Percentiles rank a stretch among this genome's conserved stretches.
phyloP scores from a whole-genome alignment of 495 filamentous ascomycete species.

The Penicillium salamii region DNA sequence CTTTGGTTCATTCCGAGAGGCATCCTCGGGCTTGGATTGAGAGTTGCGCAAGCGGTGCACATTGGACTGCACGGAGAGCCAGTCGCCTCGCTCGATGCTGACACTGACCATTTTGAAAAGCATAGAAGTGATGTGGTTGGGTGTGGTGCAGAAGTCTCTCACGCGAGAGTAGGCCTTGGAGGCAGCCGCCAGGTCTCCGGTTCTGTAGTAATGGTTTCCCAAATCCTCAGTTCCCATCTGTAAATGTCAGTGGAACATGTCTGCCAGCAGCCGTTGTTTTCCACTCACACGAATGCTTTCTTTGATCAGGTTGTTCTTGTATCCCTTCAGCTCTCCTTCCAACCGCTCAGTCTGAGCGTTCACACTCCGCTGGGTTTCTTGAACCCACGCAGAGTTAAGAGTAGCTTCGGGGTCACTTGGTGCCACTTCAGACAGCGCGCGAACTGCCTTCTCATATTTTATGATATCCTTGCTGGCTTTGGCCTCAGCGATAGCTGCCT shows the following conservation, averaged over 20 bases:
- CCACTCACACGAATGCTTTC: slow-evolving; percentile 87
- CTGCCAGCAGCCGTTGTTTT: too few species aligned
- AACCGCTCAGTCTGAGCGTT: slow-evolving; percentile 66
- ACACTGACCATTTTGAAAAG: slow-evolving; percentile 65
- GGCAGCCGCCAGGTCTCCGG: slow-evolving; percentile 59
- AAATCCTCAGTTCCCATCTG: slow-evolving; percentile 79
- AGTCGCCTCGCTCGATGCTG: slow-evolving; percentile 63
- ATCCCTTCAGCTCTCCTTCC: slow-evolving; percentile 80
- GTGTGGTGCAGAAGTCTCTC: slow-evolving; percentile 70
- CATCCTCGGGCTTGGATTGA: slow-evolving; percentile 58
- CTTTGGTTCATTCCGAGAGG: slow-evolving; percentile 61
- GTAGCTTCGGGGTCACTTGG: slow-evolving; percentile 65
- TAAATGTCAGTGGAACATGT: slow-evolving; percentile 4
- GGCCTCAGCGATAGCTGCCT: slow-evolving; percentile 70
- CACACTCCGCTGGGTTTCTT: slow-evolving; percentile 58
- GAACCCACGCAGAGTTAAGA: slow-evolving; percentile 69
- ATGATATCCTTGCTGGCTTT: slow-evolving; percentile 72
- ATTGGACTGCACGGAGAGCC: slow-evolving; percentile 64
- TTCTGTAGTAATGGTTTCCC: slow-evolving; percentile 63
- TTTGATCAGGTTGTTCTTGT: slow-evolving; percentile 97
- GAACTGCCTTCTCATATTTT: slow-evolving; percentile 67
- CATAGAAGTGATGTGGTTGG: slow-evolving; percentile 70
- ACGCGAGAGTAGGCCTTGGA: slow-evolving; percentile 69
- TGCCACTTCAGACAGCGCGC: slow-evolving; percentile 56
- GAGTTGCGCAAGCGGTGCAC: slow-evolving; percentile 61